Base-by-base conservation (phyloP, 345 rosid species). In the Gossypium australe region DNA sequence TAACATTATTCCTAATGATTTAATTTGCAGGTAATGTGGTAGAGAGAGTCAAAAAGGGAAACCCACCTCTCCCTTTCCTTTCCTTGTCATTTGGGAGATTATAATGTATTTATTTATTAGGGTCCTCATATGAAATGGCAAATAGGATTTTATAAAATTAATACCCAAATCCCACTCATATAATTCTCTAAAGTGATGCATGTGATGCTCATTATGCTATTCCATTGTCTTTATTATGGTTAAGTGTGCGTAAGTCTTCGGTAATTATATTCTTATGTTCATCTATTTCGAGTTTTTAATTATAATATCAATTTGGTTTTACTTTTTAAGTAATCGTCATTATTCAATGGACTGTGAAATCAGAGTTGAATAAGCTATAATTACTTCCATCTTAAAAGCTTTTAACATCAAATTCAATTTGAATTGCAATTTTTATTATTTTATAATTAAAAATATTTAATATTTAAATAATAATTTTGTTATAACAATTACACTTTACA, bases 201-300 rank as follows among this genome's bases (percentile, higher is more conserved):
- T 85, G 90, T 89, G 87, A 59, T 79, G 75, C 82, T 87, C 82
- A 85, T 87, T 64, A 83, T 87, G 88, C 85, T 69, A 44, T 80
- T 65, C 76, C 80, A 67, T 87, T 87, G 90, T 89, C 93, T 85
- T 74, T 84, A 81, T 77, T 76, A 86, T 79, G 81, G 79, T 80
- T 75, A 71, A 82, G 47, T 73, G 72, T 77, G 78, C 60, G 13
- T 24, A 44, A 44, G 60, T 13, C 71, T 13, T 52, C 52, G 43
- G 34, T 47, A 71, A 71, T 71, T 7, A 12, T 27, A 17, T 16
- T 25, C 25, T 24, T 25, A 47, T 58, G 38, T 43, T 72, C 52
- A 68, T 55, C 45, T 34, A 55, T 71, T 56, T n/a, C 13, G 45
- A 11, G 5, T 9, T 2, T 71, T 24, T 3, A 22, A 58, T 24